Base-by-base conservation (phyloP, 2,329 filamentous ascomycete species). In the Penicillium oxalicum region DNA sequence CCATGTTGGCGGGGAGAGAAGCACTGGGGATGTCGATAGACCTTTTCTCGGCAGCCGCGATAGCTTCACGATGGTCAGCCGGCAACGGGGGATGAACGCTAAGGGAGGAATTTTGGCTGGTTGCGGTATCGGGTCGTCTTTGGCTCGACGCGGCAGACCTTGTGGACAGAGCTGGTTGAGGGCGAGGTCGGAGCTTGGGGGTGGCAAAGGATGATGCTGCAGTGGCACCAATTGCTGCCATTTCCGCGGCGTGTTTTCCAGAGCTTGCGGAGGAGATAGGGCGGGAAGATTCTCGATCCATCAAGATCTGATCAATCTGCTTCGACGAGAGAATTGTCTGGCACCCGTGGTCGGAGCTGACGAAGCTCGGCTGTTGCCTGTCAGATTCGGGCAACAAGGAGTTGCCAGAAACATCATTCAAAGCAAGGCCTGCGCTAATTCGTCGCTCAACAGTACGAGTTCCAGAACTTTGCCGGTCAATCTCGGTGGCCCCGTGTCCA, bases 281-380 rank as follows among this genome's bases (percentile, higher is more conserved):
- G 11, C 64, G 62, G 29, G 60, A 26, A 38, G 60, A 61, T 43
- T 66, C 63, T 58, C 80, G 82, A 46, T 77, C 75, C 56, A 79
- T 78, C 48, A 94, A 70, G 61, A 95, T 77, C 47, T 82, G 79
- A 57, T 95, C 90, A 54, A 95, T 88, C 48, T 86, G 83, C 43
- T 86, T 81, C 0, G 87, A 81, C n/a, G 89, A 94, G 28, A 96
- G 75, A 35, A 85, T 77, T 25, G 91, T 96, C 70, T 96, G 91
- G 11, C 87, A 86, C 45, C 84, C 81, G 56, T 86, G 84, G 60
- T 95, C 88, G 18, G 76, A 72, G 52, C 77, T 85, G 47, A 71
- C 67, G 36, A 64, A 66, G 59, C 51, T 58, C 13, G 58, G 60
- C 24, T 49, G 54, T n/a, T 56, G 52, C 47, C 45, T 61, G 26